Evolutionary conservation across 768 basidiomycete species (phyloP).

Genomic region (Russula ochroleuca): DNA sequence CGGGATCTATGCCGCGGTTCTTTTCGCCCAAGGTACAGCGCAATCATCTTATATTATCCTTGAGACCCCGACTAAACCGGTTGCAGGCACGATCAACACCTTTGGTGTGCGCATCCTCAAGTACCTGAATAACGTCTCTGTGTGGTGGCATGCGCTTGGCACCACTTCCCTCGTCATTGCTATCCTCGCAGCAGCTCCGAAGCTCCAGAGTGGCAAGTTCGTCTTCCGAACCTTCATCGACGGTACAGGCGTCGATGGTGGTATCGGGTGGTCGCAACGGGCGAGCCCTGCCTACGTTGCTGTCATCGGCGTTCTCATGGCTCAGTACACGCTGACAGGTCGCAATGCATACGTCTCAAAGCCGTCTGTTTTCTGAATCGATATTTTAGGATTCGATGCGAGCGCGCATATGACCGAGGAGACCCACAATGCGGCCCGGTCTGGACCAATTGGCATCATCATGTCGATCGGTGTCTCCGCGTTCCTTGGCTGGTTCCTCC

Average conservation of each 20-base stretch:
- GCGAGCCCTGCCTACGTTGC: constrained; percentile 69
- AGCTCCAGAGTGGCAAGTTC: constrained; percentile 60
- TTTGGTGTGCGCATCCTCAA: constrained; percentile 65
- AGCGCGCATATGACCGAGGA: constrained; percentile 78
- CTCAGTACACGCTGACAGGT: constrained; percentile 75
- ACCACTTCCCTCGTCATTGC: constrained; percentile 64
- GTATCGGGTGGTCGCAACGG: constrained; percentile 58
- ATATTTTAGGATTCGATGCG: constrained; percentile 61
- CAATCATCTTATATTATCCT: neutral
- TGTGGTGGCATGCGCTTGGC: constrained; percentile 72
- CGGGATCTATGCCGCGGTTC: constrained; percentile 64
- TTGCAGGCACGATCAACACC: constrained; percentile 61
- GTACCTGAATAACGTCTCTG: constrained; percentile 65
- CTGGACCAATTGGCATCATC: constrained; percentile 62
- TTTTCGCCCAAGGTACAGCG: constrained; percentile 51
- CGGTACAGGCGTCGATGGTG: constrained; percentile 49
- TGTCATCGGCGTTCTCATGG: constrained; percentile 67
- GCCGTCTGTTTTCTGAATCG: neutral
- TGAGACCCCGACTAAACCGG: neutral
- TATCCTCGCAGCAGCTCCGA: constrained; percentile 66
- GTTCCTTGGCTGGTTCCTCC: constrained; percentile 69
- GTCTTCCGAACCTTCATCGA: constrained; percentile 72
- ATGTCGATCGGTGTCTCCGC: constrained; percentile 71
- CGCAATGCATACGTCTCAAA: constrained; percentile 7
- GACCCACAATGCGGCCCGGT: constrained; percentile 57